Evolutionary conservation across 2,329 filamentous ascomycete genomes (phyloP), one percentile per base, ranked within the genome.

Genomic region (Metarhizium robertsii): DNA sequence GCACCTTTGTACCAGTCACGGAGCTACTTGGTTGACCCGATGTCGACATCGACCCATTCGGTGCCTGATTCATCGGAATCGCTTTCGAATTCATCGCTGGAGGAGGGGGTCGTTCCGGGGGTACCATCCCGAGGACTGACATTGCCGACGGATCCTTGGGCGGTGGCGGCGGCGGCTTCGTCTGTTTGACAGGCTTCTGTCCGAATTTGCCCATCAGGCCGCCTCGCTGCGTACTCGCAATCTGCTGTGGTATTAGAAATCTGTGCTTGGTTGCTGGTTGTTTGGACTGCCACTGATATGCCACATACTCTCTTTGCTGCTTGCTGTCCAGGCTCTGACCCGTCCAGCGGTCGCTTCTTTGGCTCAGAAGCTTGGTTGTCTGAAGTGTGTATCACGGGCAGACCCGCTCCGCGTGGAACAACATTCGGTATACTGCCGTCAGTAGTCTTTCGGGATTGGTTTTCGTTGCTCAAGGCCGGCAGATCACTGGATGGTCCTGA

Each of bases 101-200:
- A 32, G 71, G 63, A 3, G 71, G 70, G 48, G 73, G 72, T 42
- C 75, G 68, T 57, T 74, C 70, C 6, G 76, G 76, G 25, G 77
- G 76, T 11, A 65, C 69, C 59, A 81, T 65, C 6, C 77, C 77
- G 49, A 80, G 67, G 20, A 77, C 73, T 55, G 76, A 73, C 75
- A 80, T 77, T 18, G 77, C 78, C 2, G 78, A 78, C 2, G 78
- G 78, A 54, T 81, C 78, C 32, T 66, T 68, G n/a, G 71, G 69
- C n/a, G 25, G 8, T 6, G 70, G 8, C n/a, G 70, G 69, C n/a
- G 70, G 69, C 18, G 63, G 61, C 55, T 66, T 66, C 4, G 61
- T 57, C 8, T 62, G 61, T 43, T 62, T 59, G 52, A 53, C 61
- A 14, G 67, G 62, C 55, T 63, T 71, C 53, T 65, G 62, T 20